A percentile compares a stretch with the other conserved stretches of the same genome.
phyloP scores from a whole-genome alignment of 352 stramenopile species.

The Pythium phragmitis region DNA sequence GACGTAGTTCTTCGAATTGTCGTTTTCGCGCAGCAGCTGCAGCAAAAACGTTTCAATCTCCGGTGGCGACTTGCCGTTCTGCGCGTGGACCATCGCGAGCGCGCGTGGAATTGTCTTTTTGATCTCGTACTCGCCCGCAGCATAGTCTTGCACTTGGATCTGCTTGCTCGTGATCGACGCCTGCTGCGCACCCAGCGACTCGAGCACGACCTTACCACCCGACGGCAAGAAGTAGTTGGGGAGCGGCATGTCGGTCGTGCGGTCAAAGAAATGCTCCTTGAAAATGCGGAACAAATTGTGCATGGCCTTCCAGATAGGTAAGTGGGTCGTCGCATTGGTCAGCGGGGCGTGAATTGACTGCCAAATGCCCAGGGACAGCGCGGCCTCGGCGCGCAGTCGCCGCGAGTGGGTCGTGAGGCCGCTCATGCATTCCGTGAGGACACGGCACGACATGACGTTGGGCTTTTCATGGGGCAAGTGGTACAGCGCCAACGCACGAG shows the following conservation, averaged over 20 bases:
- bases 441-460: slow-evolving; percentile 84
- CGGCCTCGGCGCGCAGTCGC: slow-evolving; percentile 68
- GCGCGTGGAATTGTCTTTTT: slow-evolving; percentile 83
- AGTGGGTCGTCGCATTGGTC: slow-evolving; percentile 76
- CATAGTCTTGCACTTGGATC: slow-evolving; percentile 86
- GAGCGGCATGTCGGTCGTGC: slow-evolving; percentile 77
- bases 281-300: slow-evolving; percentile 88
- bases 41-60: slow-evolving; percentile 83
- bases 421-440: slow-evolving; percentile 85
- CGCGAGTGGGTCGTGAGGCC: slow-evolving; percentile 80
- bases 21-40: slow-evolving; percentile 78
- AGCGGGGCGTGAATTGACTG: slow-evolving; percentile 83
- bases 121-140: slow-evolving; percentile 84
- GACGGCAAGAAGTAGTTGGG: slow-evolving; percentile 87
- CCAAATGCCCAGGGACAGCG: slow-evolving; percentile 78
- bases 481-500: slow-evolving; percentile 71
- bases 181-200: slow-evolving; percentile 73
- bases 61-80: slow-evolving; percentile 73
- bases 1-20: slow-evolving; percentile 90
- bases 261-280: slow-evolving; percentile 88
- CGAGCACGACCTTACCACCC: slow-evolving; percentile 79
- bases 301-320: slow-evolving; percentile 86
- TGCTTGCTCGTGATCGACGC: slow-evolving; percentile 82
- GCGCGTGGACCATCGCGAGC: slow-evolving; percentile 71
- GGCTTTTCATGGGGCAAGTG: slow-evolving; percentile 81